A percentile compares a stretch with the other conserved stretches of the same genome.
These are phyloP conservation scores for Biscogniauxia sp. DNA, from an alignment of 2,329 filamentous ascomycete species.

Conservation along the genomic window DNA sequence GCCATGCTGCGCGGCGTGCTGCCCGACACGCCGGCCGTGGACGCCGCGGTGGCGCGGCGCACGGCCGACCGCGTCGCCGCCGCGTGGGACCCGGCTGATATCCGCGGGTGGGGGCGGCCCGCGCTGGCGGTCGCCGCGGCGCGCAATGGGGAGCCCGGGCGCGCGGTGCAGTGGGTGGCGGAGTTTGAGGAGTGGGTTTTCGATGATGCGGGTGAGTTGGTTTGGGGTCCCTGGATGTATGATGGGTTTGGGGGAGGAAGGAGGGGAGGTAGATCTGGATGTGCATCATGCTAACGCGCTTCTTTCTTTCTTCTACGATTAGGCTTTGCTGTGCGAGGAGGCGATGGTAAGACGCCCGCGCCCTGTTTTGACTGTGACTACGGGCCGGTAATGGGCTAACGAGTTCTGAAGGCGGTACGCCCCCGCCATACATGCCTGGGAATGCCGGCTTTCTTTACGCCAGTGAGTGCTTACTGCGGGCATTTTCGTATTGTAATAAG, in stretches of 20 bases:
- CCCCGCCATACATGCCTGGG: constrained; percentile 37
- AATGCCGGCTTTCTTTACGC: constrained; percentile 38
- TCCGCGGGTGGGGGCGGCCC: constrained; percentile 46
- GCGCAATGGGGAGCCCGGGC: constrained; percentile 39
- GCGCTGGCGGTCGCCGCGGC: constrained; percentile 46
- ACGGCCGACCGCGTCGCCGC: constrained; percentile 40
- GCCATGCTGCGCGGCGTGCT: constrained; percentile 45
- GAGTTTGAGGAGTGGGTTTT: constrained; percentile 42
- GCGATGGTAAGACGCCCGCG: constrained; percentile 8
- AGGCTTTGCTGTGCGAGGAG: constrained; percentile 11
- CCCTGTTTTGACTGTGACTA: background rate
- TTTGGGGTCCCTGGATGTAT: too few species aligned
- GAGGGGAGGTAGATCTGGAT: too few species aligned
- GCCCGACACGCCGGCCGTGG: constrained; percentile 38
- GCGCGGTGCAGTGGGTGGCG: constrained; percentile 41
- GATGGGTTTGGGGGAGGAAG: too few species aligned
- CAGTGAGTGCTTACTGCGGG: constrained; percentile 12
- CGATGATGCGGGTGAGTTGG: constrained; percentile 36
- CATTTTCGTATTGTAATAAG: background rate
- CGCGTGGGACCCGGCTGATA: constrained; percentile 41
- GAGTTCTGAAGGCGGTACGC: constrained; percentile 17
- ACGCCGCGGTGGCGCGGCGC: constrained; percentile 32
- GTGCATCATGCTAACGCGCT: too few species aligned
- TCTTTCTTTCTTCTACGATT: too few species aligned
- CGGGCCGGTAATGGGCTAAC: constrained; percentile 7